These are phyloP conservation scores for Lachancea mirantina DNA, from an alignment of 805 yeast species.

Conservation along the genomic window DNA sequence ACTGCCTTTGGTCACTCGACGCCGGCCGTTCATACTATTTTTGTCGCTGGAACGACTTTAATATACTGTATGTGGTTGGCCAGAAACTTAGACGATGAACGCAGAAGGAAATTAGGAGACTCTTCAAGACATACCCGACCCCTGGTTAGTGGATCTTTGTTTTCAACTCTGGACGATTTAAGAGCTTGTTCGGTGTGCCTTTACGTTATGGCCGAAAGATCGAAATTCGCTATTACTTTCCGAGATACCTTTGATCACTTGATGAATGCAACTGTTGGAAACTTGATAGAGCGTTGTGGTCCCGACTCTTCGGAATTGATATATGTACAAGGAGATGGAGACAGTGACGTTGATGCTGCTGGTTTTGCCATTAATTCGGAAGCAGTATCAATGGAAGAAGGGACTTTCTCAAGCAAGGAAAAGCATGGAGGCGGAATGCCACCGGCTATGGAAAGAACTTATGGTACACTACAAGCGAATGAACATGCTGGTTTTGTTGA, in stretches of 20 bases:
- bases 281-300: constrained; percentile 55
- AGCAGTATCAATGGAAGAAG: neutral
- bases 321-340: constrained; percentile 20
- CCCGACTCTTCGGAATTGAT: constrained; percentile 53
- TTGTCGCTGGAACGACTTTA: constrained; percentile 62
- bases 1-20: constrained; percentile 59
- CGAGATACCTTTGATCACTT: constrained; percentile 63
- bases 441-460: constrained; percentile 47
- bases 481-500: constrained; percentile 33
- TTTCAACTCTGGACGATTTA: constrained; percentile 53
- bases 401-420: neutral
- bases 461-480: constrained; percentile 26
- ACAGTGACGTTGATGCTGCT: constrained; percentile 3
- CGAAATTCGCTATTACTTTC: constrained; percentile 52
- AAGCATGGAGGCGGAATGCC: constrained; percentile 51
- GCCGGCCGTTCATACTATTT: constrained; percentile 58
- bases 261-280: constrained; percentile 57
- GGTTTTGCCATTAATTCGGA: constrained; percentile 1
- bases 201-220: constrained; percentile 60
- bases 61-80: constrained; percentile 62
- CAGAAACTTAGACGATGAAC: constrained; percentile 52
- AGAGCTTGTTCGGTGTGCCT: constrained; percentile 59
- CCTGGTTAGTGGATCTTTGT: constrained; percentile 44
- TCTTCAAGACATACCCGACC: constrained; percentile 56
- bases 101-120: constrained; percentile 49